phyloP scores from a whole-genome alignment of 2,329 filamentous ascomycete species.

The Pleomassaria siparia region DNA sequence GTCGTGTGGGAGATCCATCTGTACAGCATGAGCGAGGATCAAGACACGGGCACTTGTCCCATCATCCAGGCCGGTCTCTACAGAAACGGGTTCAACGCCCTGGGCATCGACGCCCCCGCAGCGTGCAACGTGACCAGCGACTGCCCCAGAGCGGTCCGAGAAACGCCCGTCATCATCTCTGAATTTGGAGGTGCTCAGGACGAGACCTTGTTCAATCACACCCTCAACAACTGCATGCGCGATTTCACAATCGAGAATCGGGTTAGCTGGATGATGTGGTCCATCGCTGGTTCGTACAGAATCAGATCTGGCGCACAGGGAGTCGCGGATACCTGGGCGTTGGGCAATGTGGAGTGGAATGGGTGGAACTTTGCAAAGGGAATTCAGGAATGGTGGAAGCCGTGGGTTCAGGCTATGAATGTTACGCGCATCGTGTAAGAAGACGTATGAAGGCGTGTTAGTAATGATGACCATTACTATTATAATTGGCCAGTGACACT shows the following conservation, averaged over 20 bases:
- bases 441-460: no score
- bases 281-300: constrained; percentile 52
- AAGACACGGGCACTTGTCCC: constrained; percentile 50
- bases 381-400: constrained; percentile 53
- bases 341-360: not conserved
- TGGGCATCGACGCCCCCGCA: constrained; percentile 38
- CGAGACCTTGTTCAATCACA: constrained; percentile 45
- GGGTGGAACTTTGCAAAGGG: constrained; percentile 51
- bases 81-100: constrained; percentile 54
- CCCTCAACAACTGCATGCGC: constrained; percentile 51
- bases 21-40: constrained; percentile 48
- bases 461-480: no score
- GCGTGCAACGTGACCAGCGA: constrained; percentile 40
- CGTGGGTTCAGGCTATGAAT: not conserved
- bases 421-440: not conserved
- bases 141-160: constrained; percentile 35
- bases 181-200: constrained; percentile 44
- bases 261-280: constrained; percentile 55
- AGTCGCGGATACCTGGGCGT: constrained; percentile 52
- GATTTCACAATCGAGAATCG: constrained; percentile 49
- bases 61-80: constrained; percentile 54
- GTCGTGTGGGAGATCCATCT: constrained; percentile 63
- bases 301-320: constrained; percentile 50
- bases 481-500: no score
- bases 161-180: constrained; percentile 41